phyloP scores from a whole-genome alignment of 805 yeast genomes.

The Cyberlindnera americana region DNA sequence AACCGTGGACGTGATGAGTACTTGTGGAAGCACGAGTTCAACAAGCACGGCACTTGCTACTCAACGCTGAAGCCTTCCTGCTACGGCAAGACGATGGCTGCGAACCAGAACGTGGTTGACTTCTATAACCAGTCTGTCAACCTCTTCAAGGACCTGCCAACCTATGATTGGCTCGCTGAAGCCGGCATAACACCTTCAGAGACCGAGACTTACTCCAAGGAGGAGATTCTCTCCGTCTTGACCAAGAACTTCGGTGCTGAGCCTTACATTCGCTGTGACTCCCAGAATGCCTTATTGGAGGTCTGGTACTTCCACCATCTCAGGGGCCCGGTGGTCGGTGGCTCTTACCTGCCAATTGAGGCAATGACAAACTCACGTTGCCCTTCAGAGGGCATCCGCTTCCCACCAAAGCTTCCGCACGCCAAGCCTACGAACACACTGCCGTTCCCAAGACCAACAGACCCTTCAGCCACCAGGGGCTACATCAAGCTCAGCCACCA shows the following conservation, averaged over 20 bases:
- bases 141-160: constrained; percentile 12
- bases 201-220: constrained; percentile 10
- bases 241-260: constrained; percentile 11
- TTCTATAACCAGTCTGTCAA: constrained; percentile 15
- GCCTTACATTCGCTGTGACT: constrained; percentile 20
- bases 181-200: constrained; percentile 18
- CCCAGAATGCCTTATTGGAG: constrained; percentile 13
- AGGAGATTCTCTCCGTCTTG: constrained; percentile 9
- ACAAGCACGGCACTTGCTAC: constrained; percentile 23
- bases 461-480: constrained; percentile 39
- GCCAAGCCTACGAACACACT: constrained; percentile 21
- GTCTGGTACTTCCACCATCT: constrained; percentile 48
- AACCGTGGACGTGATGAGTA: constrained; percentile 53
- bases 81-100: constrained; percentile 10
- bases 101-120: constrained; percentile 12
- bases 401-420: constrained; percentile 41
- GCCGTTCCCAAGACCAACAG: constrained; percentile 27
- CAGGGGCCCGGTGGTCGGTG: constrained; percentile 66
- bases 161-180: constrained; percentile 17
- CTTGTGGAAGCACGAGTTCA: constrained; percentile 22
- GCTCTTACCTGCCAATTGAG: constrained; percentile 62
- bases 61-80: constrained; percentile 18
- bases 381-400: constrained; percentile 65
- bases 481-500: constrained; percentile 46
- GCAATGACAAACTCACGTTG: constrained; percentile 56